Percentiles rank a stretch among this genome's conserved stretches.
These are phyloP conservation scores for Cercospora beticola DNA, from an alignment of 2,329 filamentous ascomycete genomes.

Conservation along the genomic window DNA sequence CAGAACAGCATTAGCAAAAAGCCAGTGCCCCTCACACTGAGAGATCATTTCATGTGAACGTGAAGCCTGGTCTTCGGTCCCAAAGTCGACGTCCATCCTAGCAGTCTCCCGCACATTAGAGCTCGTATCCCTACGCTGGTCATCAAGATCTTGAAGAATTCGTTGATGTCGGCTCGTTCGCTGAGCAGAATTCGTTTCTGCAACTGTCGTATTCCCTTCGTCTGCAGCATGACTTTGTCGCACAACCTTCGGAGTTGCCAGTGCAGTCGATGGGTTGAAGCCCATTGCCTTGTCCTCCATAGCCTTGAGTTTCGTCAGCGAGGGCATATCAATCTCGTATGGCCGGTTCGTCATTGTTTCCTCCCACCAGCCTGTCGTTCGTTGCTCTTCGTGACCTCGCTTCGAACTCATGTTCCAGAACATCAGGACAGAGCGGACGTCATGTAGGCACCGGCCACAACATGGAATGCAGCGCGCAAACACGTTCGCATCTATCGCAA, in stretches of 20 bases:
- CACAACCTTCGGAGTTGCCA: background rate
- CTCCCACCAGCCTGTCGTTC: background rate
- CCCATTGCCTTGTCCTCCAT: background rate
- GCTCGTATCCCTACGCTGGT: background rate
- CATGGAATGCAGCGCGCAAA: background rate
- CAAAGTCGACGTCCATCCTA: background rate
- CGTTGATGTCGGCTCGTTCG: background rate
- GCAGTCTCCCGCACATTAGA: background rate
- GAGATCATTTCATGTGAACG: background rate
- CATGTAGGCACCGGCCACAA: background rate
- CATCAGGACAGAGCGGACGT: background rate
- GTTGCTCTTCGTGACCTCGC: too few species aligned
- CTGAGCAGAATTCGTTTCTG: background rate
- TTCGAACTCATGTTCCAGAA: too few species aligned
- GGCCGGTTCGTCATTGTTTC: constrained; percentile 7
- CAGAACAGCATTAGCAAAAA: background rate
- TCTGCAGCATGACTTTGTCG: background rate
- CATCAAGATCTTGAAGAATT: background rate
- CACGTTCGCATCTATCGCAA: background rate
- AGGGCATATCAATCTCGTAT: constrained; percentile 5
- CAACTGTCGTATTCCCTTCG: background rate
- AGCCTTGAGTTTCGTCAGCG: background rate
- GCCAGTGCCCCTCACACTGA: background rate
- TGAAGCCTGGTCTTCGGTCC: background rate
- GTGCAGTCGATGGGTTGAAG: background rate